These are phyloP conservation scores for Cladosporium cucumerinum DNA, from an alignment of 2,329 filamentous ascomycete species.

Conservation along the genomic window DNA sequence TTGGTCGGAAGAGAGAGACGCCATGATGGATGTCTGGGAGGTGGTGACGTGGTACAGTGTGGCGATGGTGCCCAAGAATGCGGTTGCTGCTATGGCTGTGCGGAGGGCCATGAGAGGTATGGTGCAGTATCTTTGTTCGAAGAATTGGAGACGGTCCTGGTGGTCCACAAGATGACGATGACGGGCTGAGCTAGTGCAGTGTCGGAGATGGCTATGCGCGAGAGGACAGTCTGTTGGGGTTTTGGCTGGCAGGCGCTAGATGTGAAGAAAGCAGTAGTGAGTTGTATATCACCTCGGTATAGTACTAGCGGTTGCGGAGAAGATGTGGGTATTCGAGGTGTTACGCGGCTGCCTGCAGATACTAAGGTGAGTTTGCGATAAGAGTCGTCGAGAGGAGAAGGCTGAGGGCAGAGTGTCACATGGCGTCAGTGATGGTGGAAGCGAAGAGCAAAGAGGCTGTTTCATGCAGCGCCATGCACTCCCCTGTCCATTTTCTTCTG, in stretches of 20 bases:
- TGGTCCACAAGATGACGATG: background rate
- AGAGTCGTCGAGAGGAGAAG: background rate
- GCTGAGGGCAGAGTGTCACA: background rate
- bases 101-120: constrained; percentile 8
- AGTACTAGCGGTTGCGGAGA: background rate
- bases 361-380: background rate
- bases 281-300: background rate
- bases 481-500: background rate
- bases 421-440: background rate
- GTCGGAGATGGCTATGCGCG: constrained; percentile 1
- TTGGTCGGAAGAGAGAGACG: background rate
- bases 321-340: background rate
- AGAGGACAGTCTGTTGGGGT: background rate
- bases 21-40: constrained; percentile 9
- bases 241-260: background rate
- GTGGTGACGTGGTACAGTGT: constrained; percentile 10
- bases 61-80: constrained; percentile 10
- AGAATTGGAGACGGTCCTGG: background rate
- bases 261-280: background rate
- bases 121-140: background rate
- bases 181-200: background rate
- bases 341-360: background rate
- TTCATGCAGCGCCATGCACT: constrained; percentile 5
- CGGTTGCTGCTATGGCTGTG: constrained; percentile 11
- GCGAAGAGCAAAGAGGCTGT: background rate